phyloP scores from a whole-genome alignment of 768 basidiomycete genomes.

The Russula griseocarnosa region DNA sequence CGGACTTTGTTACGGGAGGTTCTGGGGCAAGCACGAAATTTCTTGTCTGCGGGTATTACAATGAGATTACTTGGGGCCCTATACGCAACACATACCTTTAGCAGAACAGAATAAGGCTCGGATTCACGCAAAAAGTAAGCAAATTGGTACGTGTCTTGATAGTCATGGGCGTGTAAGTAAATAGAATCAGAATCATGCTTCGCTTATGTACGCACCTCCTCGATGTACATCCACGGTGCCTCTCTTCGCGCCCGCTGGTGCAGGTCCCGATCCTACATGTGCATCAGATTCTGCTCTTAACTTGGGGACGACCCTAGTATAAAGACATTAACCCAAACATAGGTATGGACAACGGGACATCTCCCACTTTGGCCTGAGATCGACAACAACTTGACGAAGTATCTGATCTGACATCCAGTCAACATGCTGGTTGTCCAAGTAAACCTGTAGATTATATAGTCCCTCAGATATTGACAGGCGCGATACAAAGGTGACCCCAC shows the following conservation, averaged over 20 bases:
- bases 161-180: not conserved
- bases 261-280: constrained; percentile 39
- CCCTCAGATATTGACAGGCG: constrained; percentile 3
- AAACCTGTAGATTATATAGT: constrained; percentile 46
- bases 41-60: constrained; percentile 38
- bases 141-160: constrained; percentile 79
- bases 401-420: constrained; percentile 87
- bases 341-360: constrained; percentile 5
- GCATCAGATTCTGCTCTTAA: constrained; percentile 55
- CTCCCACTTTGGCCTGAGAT: constrained; percentile 65
- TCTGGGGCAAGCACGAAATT: constrained; percentile 36
- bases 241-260: constrained; percentile 51
- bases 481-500: constrained; percentile 38
- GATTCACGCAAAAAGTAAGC: constrained; percentile 84
- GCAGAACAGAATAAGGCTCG: constrained; percentile 73
- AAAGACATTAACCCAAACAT: constrained; percentile 5
- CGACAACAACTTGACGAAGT: constrained; percentile 75
- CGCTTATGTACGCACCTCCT: constrained; percentile 54
- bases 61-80: constrained; percentile 5
- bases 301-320: constrained; percentile 60
- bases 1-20: constrained; percentile 29
- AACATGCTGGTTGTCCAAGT: constrained; percentile 83
- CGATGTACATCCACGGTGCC: constrained; percentile 78
- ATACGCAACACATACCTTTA: constrained; percentile 54
- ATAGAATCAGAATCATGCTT: constrained; percentile 5